phyloP scores from a whole-genome alignment of 1,284 basidiomycete species.

The Ceratobasidium theobromae region DNA sequence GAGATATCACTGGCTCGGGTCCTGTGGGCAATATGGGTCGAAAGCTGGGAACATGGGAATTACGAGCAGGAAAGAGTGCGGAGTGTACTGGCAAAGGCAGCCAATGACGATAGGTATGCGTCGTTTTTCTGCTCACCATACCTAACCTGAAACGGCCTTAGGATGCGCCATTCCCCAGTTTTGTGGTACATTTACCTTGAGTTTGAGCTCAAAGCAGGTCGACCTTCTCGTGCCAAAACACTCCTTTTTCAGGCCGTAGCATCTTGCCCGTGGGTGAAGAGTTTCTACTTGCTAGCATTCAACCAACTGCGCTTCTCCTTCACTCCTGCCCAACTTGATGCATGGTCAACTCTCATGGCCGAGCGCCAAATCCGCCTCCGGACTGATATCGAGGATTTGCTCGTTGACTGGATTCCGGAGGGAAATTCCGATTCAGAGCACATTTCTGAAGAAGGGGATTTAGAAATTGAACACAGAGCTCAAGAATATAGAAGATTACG shows the following conservation, averaged over 20 bases:
- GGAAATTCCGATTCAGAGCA: slow-evolving; percentile 40
- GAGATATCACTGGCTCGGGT: slow-evolving; percentile 50
- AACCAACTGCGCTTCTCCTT: slow-evolving; percentile 70
- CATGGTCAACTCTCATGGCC: slow-evolving; percentile 73
- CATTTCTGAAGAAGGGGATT: slow-evolving; percentile 15
- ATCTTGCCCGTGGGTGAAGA: slow-evolving; percentile 81
- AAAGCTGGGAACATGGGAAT: slow-evolving; percentile 69
- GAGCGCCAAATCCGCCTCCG: slow-evolving; percentile 79
- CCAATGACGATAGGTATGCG: slow-evolving; percentile 64
- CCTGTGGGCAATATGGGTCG: slow-evolving; percentile 70
- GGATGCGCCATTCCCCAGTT: slow-evolving; percentile 65
- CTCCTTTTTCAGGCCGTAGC: slow-evolving; percentile 77
- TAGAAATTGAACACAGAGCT: slow-evolving; percentile 31
- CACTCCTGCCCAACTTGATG: slow-evolving; percentile 63
- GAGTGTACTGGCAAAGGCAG: slow-evolving; percentile 58
- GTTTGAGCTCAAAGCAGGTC: slow-evolving; percentile 71
- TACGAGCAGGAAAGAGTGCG: slow-evolving; percentile 73
- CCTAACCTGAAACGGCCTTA: slow-evolving; percentile 41
- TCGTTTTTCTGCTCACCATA: not conserved
- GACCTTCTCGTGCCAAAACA: slow-evolving; percentile 68
- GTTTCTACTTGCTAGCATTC: slow-evolving; percentile 74
- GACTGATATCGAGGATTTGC: slow-evolving; percentile 62
- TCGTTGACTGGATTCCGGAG: slow-evolving; percentile 49
- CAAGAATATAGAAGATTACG: slow-evolving; percentile 30
- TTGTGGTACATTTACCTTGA: slow-evolving; percentile 83